These are phyloP conservation scores for Aspergillus ibericus DNA, from an alignment of 2,329 filamentous ascomycete species.

Conservation along the genomic window DNA sequence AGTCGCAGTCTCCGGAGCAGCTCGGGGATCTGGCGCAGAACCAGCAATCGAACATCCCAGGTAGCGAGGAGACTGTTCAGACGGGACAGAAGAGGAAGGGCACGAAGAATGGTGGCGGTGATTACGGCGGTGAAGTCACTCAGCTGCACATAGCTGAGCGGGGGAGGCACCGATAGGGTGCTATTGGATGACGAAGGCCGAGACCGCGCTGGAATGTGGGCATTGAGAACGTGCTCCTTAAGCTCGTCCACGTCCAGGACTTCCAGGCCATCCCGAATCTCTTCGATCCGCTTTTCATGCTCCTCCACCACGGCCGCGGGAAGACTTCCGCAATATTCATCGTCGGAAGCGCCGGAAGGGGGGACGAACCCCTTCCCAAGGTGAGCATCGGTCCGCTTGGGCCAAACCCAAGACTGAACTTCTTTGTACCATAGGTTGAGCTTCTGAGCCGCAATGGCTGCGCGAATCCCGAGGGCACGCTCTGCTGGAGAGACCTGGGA, in stretches of 20 bases:
- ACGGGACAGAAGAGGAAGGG: slow-evolving; percentile 75
- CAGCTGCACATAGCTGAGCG: slow-evolving; percentile 64
- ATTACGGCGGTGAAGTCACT: slow-evolving; percentile 89
- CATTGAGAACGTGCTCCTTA: slow-evolving; percentile 81
- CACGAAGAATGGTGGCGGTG: slow-evolving; percentile 86
- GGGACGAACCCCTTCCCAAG: slow-evolving; percentile 45
- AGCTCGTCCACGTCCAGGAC: slow-evolving; percentile 65
- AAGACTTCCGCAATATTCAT: slow-evolving; percentile 69
- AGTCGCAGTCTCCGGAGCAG: slow-evolving; percentile 64
- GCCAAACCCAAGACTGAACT: slow-evolving; percentile 61
- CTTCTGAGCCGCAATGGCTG: slow-evolving; percentile 59
- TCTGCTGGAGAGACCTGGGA: slow-evolving; percentile 57
- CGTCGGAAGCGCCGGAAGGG: slow-evolving; percentile 21
- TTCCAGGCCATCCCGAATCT: slow-evolving; percentile 60
- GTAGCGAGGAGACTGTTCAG: slow-evolving; percentile 70
- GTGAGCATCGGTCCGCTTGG: slow-evolving; percentile 39
- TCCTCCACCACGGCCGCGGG: slow-evolving; percentile 61
- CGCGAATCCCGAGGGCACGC: slow-evolving; percentile 59
- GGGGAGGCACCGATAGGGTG: slow-evolving; percentile 43
- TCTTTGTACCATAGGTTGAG: slow-evolving; percentile 60
- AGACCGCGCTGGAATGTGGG: slow-evolving; percentile 67
- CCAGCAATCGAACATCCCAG: slow-evolving; percentile 75
- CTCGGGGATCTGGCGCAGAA: slow-evolving; percentile 71
- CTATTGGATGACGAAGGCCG: slow-evolving; percentile 51
- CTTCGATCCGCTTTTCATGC: slow-evolving; percentile 72